Percentiles rank a stretch among this genome's conserved stretches.
phyloP scores from a whole-genome alignment of 148 eudicot genomes.

The Nepenthes gracilis region DNA sequence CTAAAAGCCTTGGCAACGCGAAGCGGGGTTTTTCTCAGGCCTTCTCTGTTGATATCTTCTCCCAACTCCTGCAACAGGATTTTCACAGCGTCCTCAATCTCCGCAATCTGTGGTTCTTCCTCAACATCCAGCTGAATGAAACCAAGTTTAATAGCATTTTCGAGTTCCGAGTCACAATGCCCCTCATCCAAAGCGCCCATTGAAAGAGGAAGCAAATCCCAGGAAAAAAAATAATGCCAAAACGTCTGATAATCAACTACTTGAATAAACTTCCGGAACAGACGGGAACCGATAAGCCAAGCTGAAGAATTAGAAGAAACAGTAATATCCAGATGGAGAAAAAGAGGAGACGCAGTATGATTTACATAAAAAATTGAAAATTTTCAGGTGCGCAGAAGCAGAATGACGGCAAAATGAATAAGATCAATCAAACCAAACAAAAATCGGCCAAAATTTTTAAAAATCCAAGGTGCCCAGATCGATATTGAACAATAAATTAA shows the following conservation, averaged over 20 bases:
- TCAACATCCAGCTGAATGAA: slow-evolving; percentile 28
- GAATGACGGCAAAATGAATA: no score
- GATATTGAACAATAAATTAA: no score
- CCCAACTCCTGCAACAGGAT: slow-evolving; percentile 73
- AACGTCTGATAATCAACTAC: neutral
- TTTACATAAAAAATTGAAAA: no score
- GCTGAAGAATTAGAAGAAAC: no score
- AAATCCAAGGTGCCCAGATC: no score
- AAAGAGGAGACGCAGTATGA: no score
- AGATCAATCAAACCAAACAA: no score
- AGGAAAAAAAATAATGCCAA: neutral
- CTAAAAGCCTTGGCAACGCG: slow-evolving; percentile 89
- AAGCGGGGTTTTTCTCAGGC: slow-evolving; percentile 66
- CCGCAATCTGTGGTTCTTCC: slow-evolving; percentile 28
- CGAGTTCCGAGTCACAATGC: slow-evolving; percentile 39
- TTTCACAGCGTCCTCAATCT: slow-evolving; percentile 76
- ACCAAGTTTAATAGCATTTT: slow-evolving; percentile 30
- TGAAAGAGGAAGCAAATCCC: slow-evolving; percentile 15
- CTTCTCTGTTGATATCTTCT: slow-evolving; percentile 87
- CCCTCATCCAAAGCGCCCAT: slow-evolving; percentile 92
- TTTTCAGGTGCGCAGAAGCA: no score
- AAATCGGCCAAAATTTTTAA: no score
- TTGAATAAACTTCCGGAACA: no score
- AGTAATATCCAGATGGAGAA: no score
- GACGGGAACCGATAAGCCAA: no score